phyloP scores from a whole-genome alignment of 2,329 filamentous ascomycete genomes.

The Penicillium sp. region DNA sequence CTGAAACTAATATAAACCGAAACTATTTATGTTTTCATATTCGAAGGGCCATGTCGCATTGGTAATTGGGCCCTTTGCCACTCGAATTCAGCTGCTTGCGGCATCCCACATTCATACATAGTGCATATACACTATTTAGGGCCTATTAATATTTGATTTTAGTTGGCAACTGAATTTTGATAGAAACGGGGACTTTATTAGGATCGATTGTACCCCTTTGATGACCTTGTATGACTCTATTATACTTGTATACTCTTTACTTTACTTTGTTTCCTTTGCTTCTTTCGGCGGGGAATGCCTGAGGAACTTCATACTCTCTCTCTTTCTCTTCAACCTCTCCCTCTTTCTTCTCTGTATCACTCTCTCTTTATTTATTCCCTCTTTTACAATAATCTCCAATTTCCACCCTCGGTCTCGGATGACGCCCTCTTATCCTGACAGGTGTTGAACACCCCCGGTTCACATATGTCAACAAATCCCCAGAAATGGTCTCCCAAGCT shows the following conservation, averaged over 20 bases:
- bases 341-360: neutral
- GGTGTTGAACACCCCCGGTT: slow-evolving; percentile 14
- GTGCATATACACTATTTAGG: neutral
- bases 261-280: neutral
- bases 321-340: neutral
- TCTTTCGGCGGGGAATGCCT: neutral
- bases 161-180: neutral
- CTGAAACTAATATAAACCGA: neutral
- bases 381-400: neutral
- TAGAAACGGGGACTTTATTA: neutral
- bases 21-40: neutral
- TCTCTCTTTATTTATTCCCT: neutral
- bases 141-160: neutral
- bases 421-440: slow-evolving; percentile 13
- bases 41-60: neutral
- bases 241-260: neutral
- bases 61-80: slow-evolving; percentile 15
- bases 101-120: neutral
- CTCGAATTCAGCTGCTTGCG: slow-evolving; percentile 18
- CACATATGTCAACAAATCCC: slow-evolving; percentile 8
- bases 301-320: neutral
- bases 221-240: neutral
- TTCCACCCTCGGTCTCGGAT: slow-evolving; percentile 5
- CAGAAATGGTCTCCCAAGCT: slow-evolving; percentile 44
- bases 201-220: neutral